phyloP scores from a whole-genome alignment of 2,329 filamentous ascomycete genomes.

The Nothophoma quercina region DNA sequence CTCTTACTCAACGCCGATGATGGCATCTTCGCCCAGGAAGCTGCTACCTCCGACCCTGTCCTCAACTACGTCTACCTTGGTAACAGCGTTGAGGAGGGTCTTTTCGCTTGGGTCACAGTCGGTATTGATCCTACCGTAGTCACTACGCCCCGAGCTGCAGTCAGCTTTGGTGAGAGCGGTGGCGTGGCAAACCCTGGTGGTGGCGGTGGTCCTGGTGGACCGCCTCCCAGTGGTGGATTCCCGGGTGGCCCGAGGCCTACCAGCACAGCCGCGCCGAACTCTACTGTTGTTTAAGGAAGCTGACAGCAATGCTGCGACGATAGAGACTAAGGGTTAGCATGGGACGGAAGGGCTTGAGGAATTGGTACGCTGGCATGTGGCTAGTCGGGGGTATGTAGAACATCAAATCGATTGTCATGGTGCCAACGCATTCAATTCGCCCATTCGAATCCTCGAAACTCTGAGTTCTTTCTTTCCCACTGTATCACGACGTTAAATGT shows the following conservation, averaged over 20 bases:
- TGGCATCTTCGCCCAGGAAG: slow-evolving; percentile 55
- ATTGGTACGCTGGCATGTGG: too few relatives aligned
- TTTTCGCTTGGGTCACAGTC: slow-evolving; percentile 34
- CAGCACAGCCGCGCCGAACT: background rate
- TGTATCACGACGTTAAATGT: too few relatives aligned
- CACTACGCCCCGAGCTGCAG: slow-evolving; percentile 13
- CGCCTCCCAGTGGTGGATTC: background rate
- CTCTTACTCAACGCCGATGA: slow-evolving; percentile 61
- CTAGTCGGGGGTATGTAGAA: too few relatives aligned
- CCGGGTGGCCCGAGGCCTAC: slow-evolving; percentile 1
- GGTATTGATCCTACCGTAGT: slow-evolving; percentile 21
- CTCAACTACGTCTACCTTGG: slow-evolving; percentile 65
- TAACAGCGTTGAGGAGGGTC: slow-evolving; percentile 45
- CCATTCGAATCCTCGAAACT: too few relatives aligned
- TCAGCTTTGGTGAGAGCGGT: slow-evolving; percentile 16
- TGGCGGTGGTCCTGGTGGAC: background rate
- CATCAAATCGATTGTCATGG: too few relatives aligned
- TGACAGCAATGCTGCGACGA: background rate
- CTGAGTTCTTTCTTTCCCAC: too few relatives aligned
- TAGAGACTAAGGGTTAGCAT: too few relatives aligned
- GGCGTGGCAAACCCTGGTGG: slow-evolving; percentile 15
- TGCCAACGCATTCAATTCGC: too few relatives aligned
- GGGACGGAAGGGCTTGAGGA: too few relatives aligned
- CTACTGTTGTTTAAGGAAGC: slow-evolving; percentile 21
- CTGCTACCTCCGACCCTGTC: slow-evolving; percentile 60